phyloP scores from a whole-genome alignment of 1,284 basidiomycete genomes.

The Cutaneotrichosporon sp. region DNA sequence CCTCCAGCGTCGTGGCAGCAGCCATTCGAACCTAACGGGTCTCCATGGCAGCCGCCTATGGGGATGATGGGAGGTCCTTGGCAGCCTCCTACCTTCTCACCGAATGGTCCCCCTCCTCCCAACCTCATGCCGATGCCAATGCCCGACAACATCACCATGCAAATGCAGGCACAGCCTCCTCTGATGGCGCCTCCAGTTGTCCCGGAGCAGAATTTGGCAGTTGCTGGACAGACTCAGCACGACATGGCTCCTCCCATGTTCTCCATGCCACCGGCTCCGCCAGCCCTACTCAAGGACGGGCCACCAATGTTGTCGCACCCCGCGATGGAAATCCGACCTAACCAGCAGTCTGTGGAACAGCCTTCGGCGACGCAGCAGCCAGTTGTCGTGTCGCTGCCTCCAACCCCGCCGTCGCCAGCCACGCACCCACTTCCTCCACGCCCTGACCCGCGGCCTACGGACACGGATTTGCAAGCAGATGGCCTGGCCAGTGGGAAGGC shows the following conservation, averaged over 20 bases:
- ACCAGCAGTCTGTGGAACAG: background rate
- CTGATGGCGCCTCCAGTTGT: background rate
- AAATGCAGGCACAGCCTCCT: background rate
- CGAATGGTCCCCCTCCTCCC: background rate
- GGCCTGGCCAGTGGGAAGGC: background rate
- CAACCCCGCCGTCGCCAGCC: background rate
- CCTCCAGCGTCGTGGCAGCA: background rate
- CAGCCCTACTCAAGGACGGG: background rate
- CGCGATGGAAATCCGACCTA: background rate
- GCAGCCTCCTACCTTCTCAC: background rate
- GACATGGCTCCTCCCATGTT: background rate
- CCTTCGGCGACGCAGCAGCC: background rate
- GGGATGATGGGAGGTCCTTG: background rate
- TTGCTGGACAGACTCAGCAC: background rate
- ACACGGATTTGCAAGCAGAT: background rate
- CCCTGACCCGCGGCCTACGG: background rate
- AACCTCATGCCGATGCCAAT: background rate
- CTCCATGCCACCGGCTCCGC: no score
- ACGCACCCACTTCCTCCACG: slow-evolving; percentile 1
- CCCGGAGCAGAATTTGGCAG: background rate
- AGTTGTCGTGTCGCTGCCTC: background rate
- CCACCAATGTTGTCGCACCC: background rate
- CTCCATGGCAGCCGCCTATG: background rate
- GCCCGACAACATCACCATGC: background rate
- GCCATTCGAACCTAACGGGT: background rate